Evolutionary conservation across 2,329 filamentous ascomycete species (phyloP).

Genomic region (Aspergillus spinulosporus): DNA sequence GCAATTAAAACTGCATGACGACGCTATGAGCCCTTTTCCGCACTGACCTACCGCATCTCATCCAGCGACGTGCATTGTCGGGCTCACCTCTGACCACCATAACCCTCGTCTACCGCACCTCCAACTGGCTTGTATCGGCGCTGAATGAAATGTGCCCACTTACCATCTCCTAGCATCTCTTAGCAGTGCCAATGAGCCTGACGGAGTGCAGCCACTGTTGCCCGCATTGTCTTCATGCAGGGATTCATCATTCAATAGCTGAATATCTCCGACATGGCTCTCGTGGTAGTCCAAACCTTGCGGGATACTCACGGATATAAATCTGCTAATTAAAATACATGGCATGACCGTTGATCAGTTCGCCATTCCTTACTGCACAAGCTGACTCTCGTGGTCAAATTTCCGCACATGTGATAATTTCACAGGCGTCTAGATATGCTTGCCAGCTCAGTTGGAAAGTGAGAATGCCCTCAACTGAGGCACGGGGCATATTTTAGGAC

Average conservation of each 20-base stretch:
- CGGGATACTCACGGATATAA: not conserved
- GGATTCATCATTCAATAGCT: not conserved
- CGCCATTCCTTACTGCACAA: not conserved
- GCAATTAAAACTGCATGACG: not conserved
- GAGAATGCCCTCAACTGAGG: not conserved
- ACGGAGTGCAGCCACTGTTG: not conserved
- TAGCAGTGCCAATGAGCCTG: not conserved
- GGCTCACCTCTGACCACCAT: not conserved
- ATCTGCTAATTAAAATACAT: not conserved
- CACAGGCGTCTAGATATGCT: no score
- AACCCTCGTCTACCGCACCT: not conserved
- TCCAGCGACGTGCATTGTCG: not conserved
- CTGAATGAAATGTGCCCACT: not conserved
- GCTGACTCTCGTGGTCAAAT: no score
- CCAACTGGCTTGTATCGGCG: not conserved
- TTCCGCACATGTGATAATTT: no score
- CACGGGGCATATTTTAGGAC: not conserved
- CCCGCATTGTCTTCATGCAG: not conserved
- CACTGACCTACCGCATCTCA: not conserved
- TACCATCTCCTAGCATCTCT: not conserved
- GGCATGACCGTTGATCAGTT: not conserved
- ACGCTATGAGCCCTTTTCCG: not conserved
- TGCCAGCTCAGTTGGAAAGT: not conserved
- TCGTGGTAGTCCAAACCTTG: not conserved
- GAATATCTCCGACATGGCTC: not conserved